Base-by-base conservation (phyloP, 257 asterid species). In the Primulina huaijiensis region DNA sequence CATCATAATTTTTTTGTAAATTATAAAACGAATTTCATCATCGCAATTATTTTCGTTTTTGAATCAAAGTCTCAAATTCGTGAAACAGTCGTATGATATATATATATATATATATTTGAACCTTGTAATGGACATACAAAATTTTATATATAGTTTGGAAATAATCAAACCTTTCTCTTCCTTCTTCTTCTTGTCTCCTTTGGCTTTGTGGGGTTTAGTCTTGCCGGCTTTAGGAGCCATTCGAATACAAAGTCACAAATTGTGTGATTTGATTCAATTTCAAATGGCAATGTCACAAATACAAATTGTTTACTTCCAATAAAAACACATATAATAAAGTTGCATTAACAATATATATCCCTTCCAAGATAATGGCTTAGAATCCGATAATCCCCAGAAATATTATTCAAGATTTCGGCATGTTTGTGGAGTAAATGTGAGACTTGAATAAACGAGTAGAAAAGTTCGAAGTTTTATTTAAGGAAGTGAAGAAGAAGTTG, bases 161-260 rank as follows among this genome's bases (percentile, higher is more conserved):
- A 3, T 43, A 43, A 6, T 7, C 66, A 60, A 12, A 89, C 96
- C 96, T 83, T 87, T 90, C 80, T 90, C 96, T 77, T 90, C 96
- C 76, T 90, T 90, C 88, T 90, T 90, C 89, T 87, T 87, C 88
- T 87, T 90, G 71, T 90, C 96, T 73, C 92, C 96, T 82, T 87
- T 87, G 64, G 82, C 74, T 74, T 82, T 87, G 84, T 90, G 90
- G 57, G 89, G 83, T 73, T 90, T 90, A 50, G 90, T 71, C 75
- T 87, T 89, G 56, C 95, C 92, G 21, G 84, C 50, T 79, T 90
- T 90, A 0, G 96, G 96, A 68, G 96, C 96, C 96, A 90, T 88
- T 80, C 61, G 72, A 68, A 7, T 52, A 2, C 7, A n/a, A 23
- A 6, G 40, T 53, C 58, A 43, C 70, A 35, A 1, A 52, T 60